Base-by-base conservation (phyloP, 106 monocot species). In the Narthecium ossifragum region DNA sequence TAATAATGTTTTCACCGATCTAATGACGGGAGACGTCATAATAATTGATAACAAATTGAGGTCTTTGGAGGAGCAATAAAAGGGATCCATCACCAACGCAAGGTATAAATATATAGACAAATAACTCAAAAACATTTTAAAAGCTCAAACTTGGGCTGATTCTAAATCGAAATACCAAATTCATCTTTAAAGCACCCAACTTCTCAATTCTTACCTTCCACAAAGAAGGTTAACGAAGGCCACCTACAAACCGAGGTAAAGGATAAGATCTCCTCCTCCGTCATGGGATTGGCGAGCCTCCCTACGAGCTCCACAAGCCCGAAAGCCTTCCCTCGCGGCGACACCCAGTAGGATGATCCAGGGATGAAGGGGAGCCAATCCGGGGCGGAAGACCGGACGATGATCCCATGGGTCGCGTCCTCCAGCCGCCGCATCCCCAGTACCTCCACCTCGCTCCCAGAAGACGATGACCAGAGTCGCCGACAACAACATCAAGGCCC, bases 151-250 rank as follows among this genome's bases (percentile, higher is more conserved):
- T n/a, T n/a, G n/a, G n/a, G n/a, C n/a, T n/a, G n/a, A n/a, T n/a
- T n/a, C n/a, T n/a, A n/a, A n/a, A n/a, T n/a, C n/a, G n/a, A n/a
- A n/a, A n/a, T n/a, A n/a, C n/a, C n/a, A n/a, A n/a, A n/a, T n/a
- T n/a, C 10, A 43, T 4, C 11, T 3, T 43, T 43, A 13, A 4
- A 43, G 18, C 17, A 10, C 18, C 43, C 43, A 43, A 13, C 43
- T 43, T 43, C 18, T 13, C 9, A 49, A 0, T 13, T 11, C 25
- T 14, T 48, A 75, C 75, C 75, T 45, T 75, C 70, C 1, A 70
- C 52, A 52, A 78, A 78, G 30, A 56, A 78, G 25, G 61, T 36
- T 14, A 41, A 54, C 28, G 71, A 71, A 4, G 77, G 77, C 77
- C 77, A 77, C 0, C 71, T 71, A 17, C 55, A 36, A 34, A 6